Evolutionary conservation across 2,329 filamentous ascomycete genomes (phyloP).

Genomic region (Neonectria sp.): DNA sequence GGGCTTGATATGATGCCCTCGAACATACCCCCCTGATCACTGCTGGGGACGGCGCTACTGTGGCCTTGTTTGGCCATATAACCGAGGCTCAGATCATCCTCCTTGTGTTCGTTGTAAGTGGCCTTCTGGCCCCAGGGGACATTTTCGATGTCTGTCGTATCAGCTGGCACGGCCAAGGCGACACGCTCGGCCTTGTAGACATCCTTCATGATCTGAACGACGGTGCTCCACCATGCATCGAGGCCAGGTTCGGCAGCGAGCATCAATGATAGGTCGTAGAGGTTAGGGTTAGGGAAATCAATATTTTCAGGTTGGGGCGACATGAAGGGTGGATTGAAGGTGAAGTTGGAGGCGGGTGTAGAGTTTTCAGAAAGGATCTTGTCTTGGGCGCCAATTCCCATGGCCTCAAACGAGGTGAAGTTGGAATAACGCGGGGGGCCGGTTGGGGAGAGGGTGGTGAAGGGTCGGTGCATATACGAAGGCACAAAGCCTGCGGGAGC

Average conservation of each 20-base stretch:
- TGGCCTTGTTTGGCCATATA: slow-evolving; percentile 69
- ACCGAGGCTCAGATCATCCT: slow-evolving; percentile 73
- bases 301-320: slow-evolving; percentile 64
- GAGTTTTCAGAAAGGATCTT: slow-evolving; percentile 72
- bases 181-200: slow-evolving; percentile 89
- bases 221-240: slow-evolving; percentile 92
- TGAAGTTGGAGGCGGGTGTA: slow-evolving; percentile 73
- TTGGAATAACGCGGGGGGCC: slow-evolving; percentile 60
- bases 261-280: slow-evolving; percentile 88
- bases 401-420: slow-evolving; percentile 56
- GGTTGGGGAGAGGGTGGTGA: slow-evolving; percentile 75
- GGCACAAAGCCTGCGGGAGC: slow-evolving; percentile 64
- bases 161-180: slow-evolving; percentile 88
- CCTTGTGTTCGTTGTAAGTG: slow-evolving; percentile 80
- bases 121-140: slow-evolving; percentile 98
- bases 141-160: slow-evolving; percentile 94
- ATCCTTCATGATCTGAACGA: slow-evolving; percentile 86
- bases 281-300: slow-evolving; percentile 84
- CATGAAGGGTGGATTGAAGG: slow-evolving; percentile 72
- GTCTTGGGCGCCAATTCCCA: slow-evolving; percentile 63
- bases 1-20: slow-evolving; percentile 44
- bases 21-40: slow-evolving; percentile 56
- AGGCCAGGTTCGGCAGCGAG: slow-evolving; percentile 88
- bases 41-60: slow-evolving; percentile 57
- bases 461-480: slow-evolving; percentile 73